These are phyloP conservation scores for Fragilaria crotonensis DNA, from an alignment of 108 stramenopile species.

Conservation along the genomic window DNA sequence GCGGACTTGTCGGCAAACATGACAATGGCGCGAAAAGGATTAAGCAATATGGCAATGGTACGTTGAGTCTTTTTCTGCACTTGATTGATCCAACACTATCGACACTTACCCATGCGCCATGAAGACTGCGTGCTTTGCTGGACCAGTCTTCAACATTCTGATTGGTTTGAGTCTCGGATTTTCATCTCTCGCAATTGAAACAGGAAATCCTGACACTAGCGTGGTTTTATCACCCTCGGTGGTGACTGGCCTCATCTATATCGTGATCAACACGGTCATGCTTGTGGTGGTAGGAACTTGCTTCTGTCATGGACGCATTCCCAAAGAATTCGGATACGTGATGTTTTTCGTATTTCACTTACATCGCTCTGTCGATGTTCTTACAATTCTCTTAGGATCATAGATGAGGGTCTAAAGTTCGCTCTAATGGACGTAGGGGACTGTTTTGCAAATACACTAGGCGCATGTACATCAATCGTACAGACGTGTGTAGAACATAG, in stretches of 20 bases:
- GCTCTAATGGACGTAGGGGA: too few species aligned
- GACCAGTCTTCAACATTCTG: constrained; percentile 94
- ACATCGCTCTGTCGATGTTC: constrained; percentile 24
- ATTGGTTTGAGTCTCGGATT: constrained; percentile 76
- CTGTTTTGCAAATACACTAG: too few species aligned
- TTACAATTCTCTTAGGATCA: constrained; percentile 18
- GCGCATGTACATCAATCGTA: too few species aligned
- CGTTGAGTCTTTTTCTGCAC: too few species aligned
- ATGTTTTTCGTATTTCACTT: constrained; percentile 27
- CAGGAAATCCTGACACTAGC: constrained; percentile 14
- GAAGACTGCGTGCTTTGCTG: constrained; percentile 89
- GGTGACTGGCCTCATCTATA: constrained; percentile 55
- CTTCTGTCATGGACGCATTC: constrained; percentile 39
- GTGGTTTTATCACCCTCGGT: constrained; percentile 48
- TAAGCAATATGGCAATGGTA: constrained; percentile 79
- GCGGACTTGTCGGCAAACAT: constrained; percentile 92
- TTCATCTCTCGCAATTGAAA: constrained; percentile 29
- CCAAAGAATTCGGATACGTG: constrained; percentile 58
- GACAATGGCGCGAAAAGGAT: constrained; percentile 89
- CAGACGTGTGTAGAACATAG: too few species aligned
- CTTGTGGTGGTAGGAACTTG: constrained; percentile 37
- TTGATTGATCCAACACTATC: constrained; percentile 4
- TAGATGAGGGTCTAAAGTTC: too few species aligned
- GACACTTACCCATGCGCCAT: too few species aligned
- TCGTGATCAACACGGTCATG: constrained; percentile 49